Percentiles rank a stretch among this genome's conserved stretches.
Conservation (phyloP, 1,284 basidiomycete genomes). For the Stereum hirsutum region DNA sequence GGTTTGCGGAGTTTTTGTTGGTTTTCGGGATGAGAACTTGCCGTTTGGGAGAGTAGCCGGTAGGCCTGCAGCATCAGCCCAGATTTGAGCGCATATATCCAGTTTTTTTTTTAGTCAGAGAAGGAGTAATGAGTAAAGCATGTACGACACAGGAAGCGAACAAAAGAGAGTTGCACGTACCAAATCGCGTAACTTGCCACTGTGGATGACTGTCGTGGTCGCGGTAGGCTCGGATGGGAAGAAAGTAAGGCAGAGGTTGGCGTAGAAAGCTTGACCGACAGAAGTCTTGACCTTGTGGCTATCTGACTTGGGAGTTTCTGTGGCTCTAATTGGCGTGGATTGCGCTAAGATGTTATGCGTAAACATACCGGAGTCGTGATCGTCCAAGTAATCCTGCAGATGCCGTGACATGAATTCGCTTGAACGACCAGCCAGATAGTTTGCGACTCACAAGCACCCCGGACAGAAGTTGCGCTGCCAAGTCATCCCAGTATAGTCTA, state of each 20-base stretch:
- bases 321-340: neutral
- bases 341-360: neutral
- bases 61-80: constrained; percentile 15
- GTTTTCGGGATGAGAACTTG: constrained; percentile 18
- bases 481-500: constrained; percentile 19
- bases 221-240: constrained; percentile 18
- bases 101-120: neutral
- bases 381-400: constrained; percentile 11
- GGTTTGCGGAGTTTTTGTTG: constrained; percentile 19
- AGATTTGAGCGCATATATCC: constrained; percentile 9
- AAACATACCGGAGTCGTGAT: constrained; percentile 5
- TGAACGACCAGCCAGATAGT: neutral
- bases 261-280: constrained; percentile 19
- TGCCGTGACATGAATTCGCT: neutral
- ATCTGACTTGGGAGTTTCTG: neutral
- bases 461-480: constrained; percentile 19
- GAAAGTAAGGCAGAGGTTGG: constrained; percentile 19
- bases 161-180: constrained; percentile 17
- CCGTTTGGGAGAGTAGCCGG: constrained; percentile 20
- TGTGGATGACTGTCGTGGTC: constrained; percentile 13
- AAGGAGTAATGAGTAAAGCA: neutral
- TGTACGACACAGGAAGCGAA: neutral
- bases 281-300: constrained; percentile 14
- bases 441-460: constrained; percentile 22
- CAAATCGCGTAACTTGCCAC: constrained; percentile 18